phyloP scores from a whole-genome alignment of 1,284 basidiomycete genomes.

The Tremellales sp. region DNA sequence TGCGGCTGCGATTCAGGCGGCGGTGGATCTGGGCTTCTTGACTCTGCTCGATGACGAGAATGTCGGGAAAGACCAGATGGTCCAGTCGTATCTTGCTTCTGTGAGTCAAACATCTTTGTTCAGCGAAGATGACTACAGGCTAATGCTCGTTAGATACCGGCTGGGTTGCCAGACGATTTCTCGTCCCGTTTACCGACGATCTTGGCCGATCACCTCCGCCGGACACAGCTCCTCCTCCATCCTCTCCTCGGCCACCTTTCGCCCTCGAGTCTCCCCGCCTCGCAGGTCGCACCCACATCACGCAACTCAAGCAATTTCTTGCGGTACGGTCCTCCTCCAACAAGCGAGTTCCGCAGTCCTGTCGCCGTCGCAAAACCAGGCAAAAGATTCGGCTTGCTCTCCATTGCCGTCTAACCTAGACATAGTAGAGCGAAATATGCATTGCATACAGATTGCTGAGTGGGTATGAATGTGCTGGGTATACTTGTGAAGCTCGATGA shows the following conservation, averaged over 20 bases:
- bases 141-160: conserved; percentile 10
- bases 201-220: conserved; percentile 27
- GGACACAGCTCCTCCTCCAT: conserved; percentile 34
- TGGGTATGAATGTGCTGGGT: not conserved
- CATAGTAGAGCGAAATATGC: no score
- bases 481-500: no score
- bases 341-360: conserved; percentile 41
- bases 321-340: conserved; percentile 31
- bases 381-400: conserved; percentile 44
- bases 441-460: no score
- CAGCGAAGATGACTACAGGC: not conserved
- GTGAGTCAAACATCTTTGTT: conserved; percentile 16
- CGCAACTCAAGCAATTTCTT: conserved; percentile 17
- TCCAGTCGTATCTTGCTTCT: conserved; percentile 16
- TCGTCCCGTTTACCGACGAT: conserved; percentile 12
- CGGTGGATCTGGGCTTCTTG: conserved; percentile 37
- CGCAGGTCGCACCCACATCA: not conserved
- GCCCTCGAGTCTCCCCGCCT: not conserved
- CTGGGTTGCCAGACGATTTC: conserved; percentile 7
- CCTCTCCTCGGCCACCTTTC: conserved; percentile 32
- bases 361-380: conserved; percentile 43
- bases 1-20: conserved; percentile 25
- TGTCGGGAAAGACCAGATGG: conserved; percentile 11
- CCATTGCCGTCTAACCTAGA: conserved; percentile 30
- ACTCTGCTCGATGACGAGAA: conserved; percentile 21